phyloP scores from a whole-genome alignment of 2,329 filamentous ascomycete genomes.

The Phaeosphaeriaceae sp. region DNA sequence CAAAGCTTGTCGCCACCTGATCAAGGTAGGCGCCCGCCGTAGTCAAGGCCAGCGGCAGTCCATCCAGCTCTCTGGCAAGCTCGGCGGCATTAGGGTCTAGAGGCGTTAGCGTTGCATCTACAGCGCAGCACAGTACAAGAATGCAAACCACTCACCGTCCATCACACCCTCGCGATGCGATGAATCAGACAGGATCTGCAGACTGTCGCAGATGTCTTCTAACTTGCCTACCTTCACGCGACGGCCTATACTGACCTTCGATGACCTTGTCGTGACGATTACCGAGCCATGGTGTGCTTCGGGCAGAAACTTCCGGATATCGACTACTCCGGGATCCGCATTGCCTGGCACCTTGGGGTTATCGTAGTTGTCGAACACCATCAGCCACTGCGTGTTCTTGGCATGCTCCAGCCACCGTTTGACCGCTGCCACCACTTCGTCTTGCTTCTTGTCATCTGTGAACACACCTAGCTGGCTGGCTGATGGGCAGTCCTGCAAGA shows the following conservation, averaged over 20 bases:
- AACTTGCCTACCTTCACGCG: constrained; percentile 9
- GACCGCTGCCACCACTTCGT: constrained; percentile 40
- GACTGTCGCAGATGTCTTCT: constrained; percentile 5
- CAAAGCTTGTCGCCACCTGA: constrained; percentile 18
- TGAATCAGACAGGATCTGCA: constrained; percentile 11
- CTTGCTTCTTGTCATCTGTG: constrained; percentile 26
- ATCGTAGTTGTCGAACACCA: constrained; percentile 54
- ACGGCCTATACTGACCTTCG: constrained; percentile 6
- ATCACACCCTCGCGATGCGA: constrained; percentile 4
- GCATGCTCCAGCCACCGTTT: constrained; percentile 47
- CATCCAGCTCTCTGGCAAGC: constrained; percentile 5
- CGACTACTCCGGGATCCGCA: constrained; percentile 23
- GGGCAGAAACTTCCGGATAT: constrained; percentile 33
- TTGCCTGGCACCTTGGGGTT: constrained; percentile 38
- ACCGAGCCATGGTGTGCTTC: constrained; percentile 5
- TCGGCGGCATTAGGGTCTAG: constrained; percentile 40
- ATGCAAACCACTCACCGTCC: background rate
- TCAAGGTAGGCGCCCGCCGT: background rate
- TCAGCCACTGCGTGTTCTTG: constrained; percentile 49
- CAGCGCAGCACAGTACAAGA: background rate
- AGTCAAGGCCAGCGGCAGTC: constrained; percentile 10
- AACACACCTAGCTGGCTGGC: constrained; percentile 26
- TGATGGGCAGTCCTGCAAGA: constrained; percentile 34
- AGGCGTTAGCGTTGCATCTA: background rate
- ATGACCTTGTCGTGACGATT: constrained; percentile 11